phyloP scores from a whole-genome alignment of 2,329 filamentous ascomycete genomes.

The Periconia sp. region DNA sequence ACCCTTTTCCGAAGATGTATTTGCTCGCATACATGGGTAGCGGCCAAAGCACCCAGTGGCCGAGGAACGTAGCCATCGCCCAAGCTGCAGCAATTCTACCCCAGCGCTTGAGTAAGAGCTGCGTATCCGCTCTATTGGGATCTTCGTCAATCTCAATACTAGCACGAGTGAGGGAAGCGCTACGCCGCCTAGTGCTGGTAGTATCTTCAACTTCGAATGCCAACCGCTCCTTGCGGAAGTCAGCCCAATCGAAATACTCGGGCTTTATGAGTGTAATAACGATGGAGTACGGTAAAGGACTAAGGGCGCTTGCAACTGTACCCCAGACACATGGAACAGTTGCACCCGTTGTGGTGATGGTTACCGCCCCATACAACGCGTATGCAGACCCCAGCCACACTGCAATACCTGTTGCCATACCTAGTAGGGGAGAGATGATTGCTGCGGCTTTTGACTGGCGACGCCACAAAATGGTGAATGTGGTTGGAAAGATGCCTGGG shows the following conservation, averaged over 20 bases:
- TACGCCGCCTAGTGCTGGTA: not conserved
- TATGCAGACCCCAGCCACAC: constrained; percentile 61
- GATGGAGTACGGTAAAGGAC: constrained; percentile 53
- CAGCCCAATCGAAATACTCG: constrained; percentile 50
- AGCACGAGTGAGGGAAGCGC: not conserved
- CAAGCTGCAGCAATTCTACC: constrained; percentile 53
- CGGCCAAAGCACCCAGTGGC: constrained; percentile 62
- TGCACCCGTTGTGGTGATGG: constrained; percentile 56
- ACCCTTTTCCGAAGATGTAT: constrained; percentile 57
- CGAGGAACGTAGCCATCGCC: constrained; percentile 58
- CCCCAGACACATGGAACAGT: constrained; percentile 61
- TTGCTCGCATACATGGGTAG: constrained; percentile 61
- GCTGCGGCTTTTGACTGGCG: constrained; percentile 58
- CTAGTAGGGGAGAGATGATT: constrained; percentile 57
- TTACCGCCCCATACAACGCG: constrained; percentile 55
- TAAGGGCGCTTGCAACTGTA: constrained; percentile 55
- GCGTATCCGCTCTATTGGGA: constrained; percentile 14
- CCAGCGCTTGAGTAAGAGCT: constrained; percentile 54
- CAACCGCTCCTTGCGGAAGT: constrained; percentile 51
- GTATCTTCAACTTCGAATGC: constrained; percentile 41
- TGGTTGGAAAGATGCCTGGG: constrained; percentile 61
- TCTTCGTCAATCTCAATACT: constrained; percentile 4
- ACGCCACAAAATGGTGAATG: constrained; percentile 60
- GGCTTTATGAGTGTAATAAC: constrained; percentile 55
- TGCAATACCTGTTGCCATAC: constrained; percentile 57